Evolutionary conservation across 2,329 filamentous ascomycete genomes (phyloP), one percentile per base, ranked within the genome.

Genomic region (Aspergillus jensenii): DNA sequence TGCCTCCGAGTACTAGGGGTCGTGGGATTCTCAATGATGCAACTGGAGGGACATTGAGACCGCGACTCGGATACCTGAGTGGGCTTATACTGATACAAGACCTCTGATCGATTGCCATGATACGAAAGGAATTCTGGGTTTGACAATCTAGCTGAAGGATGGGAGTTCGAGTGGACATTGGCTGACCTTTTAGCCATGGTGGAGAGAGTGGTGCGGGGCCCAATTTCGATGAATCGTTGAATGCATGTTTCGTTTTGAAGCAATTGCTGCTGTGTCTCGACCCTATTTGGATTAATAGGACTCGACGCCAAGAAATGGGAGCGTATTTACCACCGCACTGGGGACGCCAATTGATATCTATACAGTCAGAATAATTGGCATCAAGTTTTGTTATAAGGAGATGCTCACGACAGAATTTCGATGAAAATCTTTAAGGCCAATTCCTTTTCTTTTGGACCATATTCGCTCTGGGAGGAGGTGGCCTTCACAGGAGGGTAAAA

Each of bases 111-210:
- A 17, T 65, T 33, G 14, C 62, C 59, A 27, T 61, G 53, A 40
- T 62, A 64, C 5, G 60, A 62, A n/a, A 74, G 61, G 31, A 74
- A 65, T 21, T 71, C 59, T 35, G 67, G 46, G 23, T 59, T 53
- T 3, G 64, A 55, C 47, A 59, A 63, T 19, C 57, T 57, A 14
- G 65, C 61, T 17, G 64, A 59, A 49, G 67, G 63, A 33, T 67
- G 59, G 14, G 52, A 55, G 40, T 62, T 51, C 55, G 59, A 63
- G 62, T 65, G 57, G 39, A 62, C 62, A 41, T 65, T 60, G 11
- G 72, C 62, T 6, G 74, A 76, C 51, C 67, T 68, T 64, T 71
- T 73, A 17, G 71, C 69, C 74, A 78, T 78, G n/a, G 65, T 70
- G 9, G 67, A 65, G 21, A 79, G 62, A 4, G 68, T 74, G 21